Conservation (phyloP, 768 basidiomycete species). For the Suillus clintonianus region DNA sequence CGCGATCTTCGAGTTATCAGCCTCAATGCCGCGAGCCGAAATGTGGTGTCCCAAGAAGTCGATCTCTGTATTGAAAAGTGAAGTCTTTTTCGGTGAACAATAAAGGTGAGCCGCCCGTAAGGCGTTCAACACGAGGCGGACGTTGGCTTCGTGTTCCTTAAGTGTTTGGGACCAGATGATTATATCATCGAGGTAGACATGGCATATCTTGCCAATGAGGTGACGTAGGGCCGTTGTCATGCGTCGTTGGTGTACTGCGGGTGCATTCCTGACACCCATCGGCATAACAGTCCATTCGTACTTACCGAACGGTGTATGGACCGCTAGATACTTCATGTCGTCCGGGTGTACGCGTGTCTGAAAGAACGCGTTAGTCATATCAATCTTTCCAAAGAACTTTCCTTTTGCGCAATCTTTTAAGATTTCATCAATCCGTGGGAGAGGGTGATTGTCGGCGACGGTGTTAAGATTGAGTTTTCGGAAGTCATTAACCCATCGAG, state of each 20-base stretch:
- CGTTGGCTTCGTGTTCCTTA: conserved; percentile 21
- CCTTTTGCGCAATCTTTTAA: conserved; percentile 29
- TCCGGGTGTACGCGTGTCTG: conserved; percentile 34
- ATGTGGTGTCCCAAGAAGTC: conserved; percentile 23
- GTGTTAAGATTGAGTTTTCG: conserved; percentile 25
- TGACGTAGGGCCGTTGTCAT: conserved; percentile 15
- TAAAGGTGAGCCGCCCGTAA: conserved; percentile 21
- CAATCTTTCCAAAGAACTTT: conserved; percentile 36
- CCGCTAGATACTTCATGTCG: conserved; percentile 35
- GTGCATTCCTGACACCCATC: conserved; percentile 14
- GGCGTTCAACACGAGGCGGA: conserved; percentile 13
- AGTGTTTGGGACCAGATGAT: conserved; percentile 29
- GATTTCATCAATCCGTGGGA: conserved; percentile 21
- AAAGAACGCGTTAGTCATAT: conserved; percentile 46
- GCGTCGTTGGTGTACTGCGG: conserved; percentile 17
- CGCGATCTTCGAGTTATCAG: conserved; percentile 9
- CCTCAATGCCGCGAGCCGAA: conserved; percentile 26
- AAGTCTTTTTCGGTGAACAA: conserved; percentile 26
- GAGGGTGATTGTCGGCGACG: conserved; percentile 13
- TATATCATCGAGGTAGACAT: conserved; percentile 22
- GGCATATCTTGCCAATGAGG: conserved; percentile 17
- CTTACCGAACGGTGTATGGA: conserved; percentile 37
- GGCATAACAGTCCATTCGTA: conserved; percentile 38
- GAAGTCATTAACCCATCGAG: conserved; percentile 33
- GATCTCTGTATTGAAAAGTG: conserved; percentile 19